phyloP scores from a whole-genome alignment of 331 rosid genomes.

The Quercus tomentella region DNA sequence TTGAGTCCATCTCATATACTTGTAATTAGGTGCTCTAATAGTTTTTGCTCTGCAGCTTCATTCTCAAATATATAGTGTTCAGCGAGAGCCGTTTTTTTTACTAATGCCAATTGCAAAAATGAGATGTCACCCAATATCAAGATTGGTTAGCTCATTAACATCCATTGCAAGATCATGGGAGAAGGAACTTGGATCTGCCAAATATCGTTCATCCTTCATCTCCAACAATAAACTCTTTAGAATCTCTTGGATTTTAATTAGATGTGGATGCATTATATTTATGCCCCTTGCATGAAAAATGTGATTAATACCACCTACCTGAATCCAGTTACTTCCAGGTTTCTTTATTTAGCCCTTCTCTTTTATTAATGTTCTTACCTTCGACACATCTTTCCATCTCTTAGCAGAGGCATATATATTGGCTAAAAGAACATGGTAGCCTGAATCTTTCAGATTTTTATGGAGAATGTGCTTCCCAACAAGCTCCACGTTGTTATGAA shows the following conservation, averaged over 20 bases:
- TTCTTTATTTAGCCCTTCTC: constrained; percentile 35
- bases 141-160: neutral
- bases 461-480: constrained; percentile 13
- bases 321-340: constrained; percentile 50
- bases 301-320: constrained; percentile 16
- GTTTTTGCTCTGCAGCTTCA: neutral
- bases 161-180: neutral
- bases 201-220: constrained; percentile 28
- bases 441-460: constrained; percentile 24
- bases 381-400: constrained; percentile 43
- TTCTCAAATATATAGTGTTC: neutral
- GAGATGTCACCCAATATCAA: neutral
- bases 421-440: constrained; percentile 29
- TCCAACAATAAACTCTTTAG: constrained; percentile 23
- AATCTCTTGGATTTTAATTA: constrained; percentile 31
- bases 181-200: constrained; percentile 7
- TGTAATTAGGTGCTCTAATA: neutral
- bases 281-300: constrained; percentile 30
- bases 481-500: constrained; percentile 42
- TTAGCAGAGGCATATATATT: constrained; percentile 38
- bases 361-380: constrained; percentile 36
- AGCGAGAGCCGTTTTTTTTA: neutral
- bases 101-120: neutral
- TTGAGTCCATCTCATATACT: neutral
- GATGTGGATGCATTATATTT: constrained; percentile 17